These are phyloP conservation scores for Metschnikowia bowlesiae DNA, from an alignment of 805 yeast species.

Conservation along the genomic window DNA sequence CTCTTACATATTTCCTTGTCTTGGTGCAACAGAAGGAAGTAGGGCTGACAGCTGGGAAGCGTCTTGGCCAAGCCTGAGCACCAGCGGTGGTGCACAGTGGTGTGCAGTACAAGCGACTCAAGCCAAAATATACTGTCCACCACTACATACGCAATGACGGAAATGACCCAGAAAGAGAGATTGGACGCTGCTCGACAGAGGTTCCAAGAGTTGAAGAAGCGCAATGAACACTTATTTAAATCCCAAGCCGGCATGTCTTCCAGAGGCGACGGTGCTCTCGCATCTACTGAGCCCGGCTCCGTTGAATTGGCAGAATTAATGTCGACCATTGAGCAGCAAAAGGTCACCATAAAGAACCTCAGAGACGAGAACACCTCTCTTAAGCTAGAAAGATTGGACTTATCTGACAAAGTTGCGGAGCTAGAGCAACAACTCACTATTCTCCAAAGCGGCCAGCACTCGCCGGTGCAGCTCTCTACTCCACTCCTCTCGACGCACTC, in stretches of 20 bases:
- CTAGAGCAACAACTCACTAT: conserved; percentile 22
- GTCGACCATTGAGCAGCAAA: conserved; percentile 27
- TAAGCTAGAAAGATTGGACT: conserved; percentile 36
- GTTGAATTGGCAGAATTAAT: conserved; percentile 15
- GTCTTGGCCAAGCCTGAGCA: not conserved
- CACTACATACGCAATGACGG: not conserved
- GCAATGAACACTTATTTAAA: conserved; percentile 9
- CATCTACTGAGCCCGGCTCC: not conserved
- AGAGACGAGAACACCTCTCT: conserved; percentile 42
- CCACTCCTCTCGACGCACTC: conserved; percentile 1
- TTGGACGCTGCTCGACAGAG: conserved; percentile 72
- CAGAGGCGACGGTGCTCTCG: not conserved
- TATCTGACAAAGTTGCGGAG: conserved; percentile 30
- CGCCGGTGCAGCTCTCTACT: conserved; percentile 1
- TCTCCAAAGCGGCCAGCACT: conserved; percentile 7
- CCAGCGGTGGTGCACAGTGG: not conserved
- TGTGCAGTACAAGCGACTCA: not conserved
- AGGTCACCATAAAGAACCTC: conserved; percentile 31
- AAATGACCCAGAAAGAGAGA: conserved; percentile 49
- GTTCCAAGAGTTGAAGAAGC: conserved; percentile 63
- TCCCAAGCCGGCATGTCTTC: not conserved
- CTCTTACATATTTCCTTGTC: not conserved
- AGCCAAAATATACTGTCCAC: not conserved
- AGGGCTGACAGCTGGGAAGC: not conserved
- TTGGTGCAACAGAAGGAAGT: not conserved